phyloP scores from a whole-genome alignment of 805 yeast genomes.

The Kodamaea lidongshanica region DNA sequence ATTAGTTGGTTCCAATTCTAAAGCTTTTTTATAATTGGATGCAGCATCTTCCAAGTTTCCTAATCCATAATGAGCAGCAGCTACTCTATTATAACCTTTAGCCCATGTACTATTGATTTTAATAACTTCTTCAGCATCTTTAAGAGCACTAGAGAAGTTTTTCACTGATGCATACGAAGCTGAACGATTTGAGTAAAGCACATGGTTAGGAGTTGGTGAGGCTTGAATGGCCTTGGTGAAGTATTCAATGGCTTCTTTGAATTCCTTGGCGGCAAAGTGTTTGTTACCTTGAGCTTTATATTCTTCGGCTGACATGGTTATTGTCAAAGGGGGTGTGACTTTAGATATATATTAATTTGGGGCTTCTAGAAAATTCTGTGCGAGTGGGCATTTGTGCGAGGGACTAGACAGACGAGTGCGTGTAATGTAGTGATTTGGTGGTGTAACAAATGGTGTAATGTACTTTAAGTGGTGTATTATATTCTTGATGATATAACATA shows the following conservation, averaged over 20 bases:
- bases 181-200: conserved; percentile 87
- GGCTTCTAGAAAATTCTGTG: conserved; percentile 8
- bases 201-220: conserved; percentile 81
- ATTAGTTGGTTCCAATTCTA: conserved; percentile 74
- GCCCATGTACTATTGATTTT: conserved; percentile 85
- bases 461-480: no score
- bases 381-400: no score
- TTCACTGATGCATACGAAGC: conserved; percentile 81
- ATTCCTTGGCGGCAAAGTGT: conserved; percentile 85
- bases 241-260: conserved; percentile 65
- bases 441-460: no score
- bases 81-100: conserved; percentile 90
- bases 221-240: conserved; percentile 86
- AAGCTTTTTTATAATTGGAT: conserved; percentile 65
- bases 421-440: no score
- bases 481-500: no score
- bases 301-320: conserved; percentile 58
- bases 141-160: conserved; percentile 65
- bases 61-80: conserved; percentile 87
- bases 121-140: conserved; percentile 81
- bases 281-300: conserved; percentile 90
- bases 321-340: conserved; percentile 1
- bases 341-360: conserved; percentile 2
- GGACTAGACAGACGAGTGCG: no score
- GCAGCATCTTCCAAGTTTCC: conserved; percentile 74